phyloP scores from a whole-genome alignment of 2,329 filamentous ascomycete species.

The Torrubiellomyces zombiae region DNA sequence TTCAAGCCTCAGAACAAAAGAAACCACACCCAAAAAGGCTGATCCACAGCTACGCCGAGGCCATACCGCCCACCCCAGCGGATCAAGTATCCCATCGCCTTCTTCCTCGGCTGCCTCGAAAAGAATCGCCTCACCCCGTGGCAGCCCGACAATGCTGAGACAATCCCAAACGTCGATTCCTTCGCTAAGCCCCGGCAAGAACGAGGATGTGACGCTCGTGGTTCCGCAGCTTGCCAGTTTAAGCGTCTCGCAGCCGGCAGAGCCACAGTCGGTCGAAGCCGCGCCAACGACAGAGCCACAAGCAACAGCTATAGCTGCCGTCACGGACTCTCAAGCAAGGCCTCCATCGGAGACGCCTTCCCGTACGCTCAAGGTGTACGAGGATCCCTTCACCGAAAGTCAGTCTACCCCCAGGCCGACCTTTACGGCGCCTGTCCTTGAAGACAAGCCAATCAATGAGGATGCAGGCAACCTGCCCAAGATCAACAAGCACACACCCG shows the following conservation, averaged over 20 bases:
- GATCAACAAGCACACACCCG: slow-evolving; percentile 8
- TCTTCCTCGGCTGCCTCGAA: slow-evolving; percentile 16
- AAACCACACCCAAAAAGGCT: slow-evolving; percentile 35
- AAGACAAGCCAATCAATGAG: slow-evolving; percentile 44
- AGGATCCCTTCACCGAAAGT: slow-evolving; percentile 40
- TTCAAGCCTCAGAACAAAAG: slow-evolving; percentile 31
- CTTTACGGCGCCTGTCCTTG: slow-evolving; percentile 34
- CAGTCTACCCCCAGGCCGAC: slow-evolving; percentile 28
- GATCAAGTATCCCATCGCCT: slow-evolving; percentile 32
- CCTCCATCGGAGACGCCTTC: slow-evolving; percentile 13
- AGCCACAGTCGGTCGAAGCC: slow-evolving; percentile 4
- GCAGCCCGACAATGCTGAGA: slow-evolving; percentile 24
- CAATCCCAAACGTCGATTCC: slow-evolving; percentile 14
- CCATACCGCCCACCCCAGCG: slow-evolving; percentile 32
- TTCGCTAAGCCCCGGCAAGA: slow-evolving; percentile 26
- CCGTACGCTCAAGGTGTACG: slow-evolving; percentile 38
- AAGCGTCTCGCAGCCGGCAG: slow-evolving; percentile 9
- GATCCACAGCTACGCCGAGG: slow-evolving; percentile 27
- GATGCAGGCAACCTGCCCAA: slow-evolving; percentile 21
- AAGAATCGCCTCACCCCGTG: slow-evolving; percentile 20
- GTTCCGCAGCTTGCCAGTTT: slow-evolving; percentile 28
- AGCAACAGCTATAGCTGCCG: slow-evolving; percentile 5
- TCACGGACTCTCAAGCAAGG: slow-evolving; percentile 4
- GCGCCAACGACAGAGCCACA: too few relatives aligned
- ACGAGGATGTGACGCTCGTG: slow-evolving; percentile 37